These are phyloP conservation scores for Claviceps digitariae DNA, from an alignment of 2,329 filamentous ascomycete species.

Conservation along the genomic window DNA sequence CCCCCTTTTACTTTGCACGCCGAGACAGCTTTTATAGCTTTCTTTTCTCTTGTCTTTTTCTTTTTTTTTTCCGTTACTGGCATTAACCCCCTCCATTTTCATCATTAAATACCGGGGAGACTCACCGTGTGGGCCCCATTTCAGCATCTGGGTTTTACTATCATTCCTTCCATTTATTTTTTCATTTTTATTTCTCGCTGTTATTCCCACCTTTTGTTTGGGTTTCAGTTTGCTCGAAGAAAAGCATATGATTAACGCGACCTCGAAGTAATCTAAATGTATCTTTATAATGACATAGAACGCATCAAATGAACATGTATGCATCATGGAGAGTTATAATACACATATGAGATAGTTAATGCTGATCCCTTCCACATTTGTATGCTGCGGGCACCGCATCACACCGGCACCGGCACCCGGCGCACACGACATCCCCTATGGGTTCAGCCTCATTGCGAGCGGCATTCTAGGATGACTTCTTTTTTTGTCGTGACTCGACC, in stretches of 20 bases:
- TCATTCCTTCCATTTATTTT: background rate
- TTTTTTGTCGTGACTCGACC: constrained; percentile 40
- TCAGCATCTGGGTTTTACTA: background rate
- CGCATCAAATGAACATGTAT: background rate
- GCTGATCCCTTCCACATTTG: background rate
- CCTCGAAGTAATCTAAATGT: background rate
- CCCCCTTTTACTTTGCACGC: background rate
- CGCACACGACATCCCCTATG: no score
- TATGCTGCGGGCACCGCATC: background rate
- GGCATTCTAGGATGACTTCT: constrained; percentile 7
- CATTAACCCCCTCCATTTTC: background rate
- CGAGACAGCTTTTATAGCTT: background rate
- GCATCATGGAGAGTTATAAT: background rate
- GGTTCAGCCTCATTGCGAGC: background rate
- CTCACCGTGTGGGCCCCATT: background rate
- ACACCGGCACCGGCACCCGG: no score
- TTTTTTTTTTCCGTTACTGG: background rate
- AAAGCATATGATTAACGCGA: background rate
- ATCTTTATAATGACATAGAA: background rate
- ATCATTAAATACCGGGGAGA: background rate
- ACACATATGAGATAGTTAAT: background rate
- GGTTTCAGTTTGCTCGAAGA: background rate
- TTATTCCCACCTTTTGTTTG: background rate
- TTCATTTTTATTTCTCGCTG: background rate
- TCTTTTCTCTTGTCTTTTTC: no score